Evolutionary conservation across 2,329 filamentous ascomycete genomes (phyloP).

Genomic region (Verticillium alfalfae): DNA sequence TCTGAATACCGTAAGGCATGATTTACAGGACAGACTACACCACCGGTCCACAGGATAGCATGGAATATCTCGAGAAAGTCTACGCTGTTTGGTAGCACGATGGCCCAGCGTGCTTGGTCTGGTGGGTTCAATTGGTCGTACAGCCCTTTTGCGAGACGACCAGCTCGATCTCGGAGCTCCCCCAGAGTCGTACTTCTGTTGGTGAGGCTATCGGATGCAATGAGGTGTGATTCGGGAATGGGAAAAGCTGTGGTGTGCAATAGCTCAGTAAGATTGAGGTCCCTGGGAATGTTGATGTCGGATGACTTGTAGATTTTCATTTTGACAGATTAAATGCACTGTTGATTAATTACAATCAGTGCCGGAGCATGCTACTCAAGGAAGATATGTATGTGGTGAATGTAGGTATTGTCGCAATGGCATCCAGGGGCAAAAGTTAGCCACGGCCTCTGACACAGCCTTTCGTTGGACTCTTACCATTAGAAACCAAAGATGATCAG

Average conservation of each 20-base stretch:
- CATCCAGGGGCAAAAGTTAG: no score
- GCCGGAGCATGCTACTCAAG: no score
- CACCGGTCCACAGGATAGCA: conserved; percentile 33
- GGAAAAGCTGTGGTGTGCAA: conserved; percentile 28
- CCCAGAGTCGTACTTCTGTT: conserved; percentile 38
- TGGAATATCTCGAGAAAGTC: conserved; percentile 37
- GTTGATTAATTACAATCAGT: no score
- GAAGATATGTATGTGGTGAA: no score
- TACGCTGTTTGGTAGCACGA: conserved; percentile 38
- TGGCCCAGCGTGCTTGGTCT: conserved; percentile 31
- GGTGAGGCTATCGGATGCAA: conserved; percentile 35
- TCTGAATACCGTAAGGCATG: conserved; percentile 29
- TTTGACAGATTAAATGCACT: neutral
- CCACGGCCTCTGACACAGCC: no score
- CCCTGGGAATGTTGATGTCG: conserved; percentile 25
- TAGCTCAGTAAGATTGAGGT: conserved; percentile 37
- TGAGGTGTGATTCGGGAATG: conserved; percentile 33
- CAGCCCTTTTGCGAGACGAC: conserved; percentile 33
- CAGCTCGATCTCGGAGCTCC: conserved; percentile 32
- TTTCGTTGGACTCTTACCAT: no score
- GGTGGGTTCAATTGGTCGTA: conserved; percentile 20
- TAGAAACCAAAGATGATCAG: no score
- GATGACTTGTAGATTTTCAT: conserved; percentile 27
- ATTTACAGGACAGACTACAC: conserved; percentile 31
- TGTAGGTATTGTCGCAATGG: no score